Percentiles rank a stretch among this genome's conserved stretches.
These are phyloP conservation scores for Pelargonium fulgidum DNA, from an alignment of 441 rosid species.

Conservation along the genomic window DNA sequence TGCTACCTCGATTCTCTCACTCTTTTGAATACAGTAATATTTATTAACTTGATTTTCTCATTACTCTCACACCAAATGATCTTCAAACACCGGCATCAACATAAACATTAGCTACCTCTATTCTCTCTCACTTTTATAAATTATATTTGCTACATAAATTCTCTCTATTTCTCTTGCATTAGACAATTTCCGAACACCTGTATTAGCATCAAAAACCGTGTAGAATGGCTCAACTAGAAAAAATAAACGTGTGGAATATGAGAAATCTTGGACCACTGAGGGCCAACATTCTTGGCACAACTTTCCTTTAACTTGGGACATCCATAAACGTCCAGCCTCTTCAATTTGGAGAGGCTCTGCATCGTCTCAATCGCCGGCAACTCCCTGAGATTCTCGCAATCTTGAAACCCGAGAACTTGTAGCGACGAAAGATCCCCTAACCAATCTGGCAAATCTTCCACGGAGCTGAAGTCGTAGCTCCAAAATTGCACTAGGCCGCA, in stretches of 20 bases:
- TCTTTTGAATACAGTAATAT: too few relatives aligned
- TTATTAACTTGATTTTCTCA: too few relatives aligned
- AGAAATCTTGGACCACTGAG: slow-evolving; percentile 27
- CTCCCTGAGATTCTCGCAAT: slow-evolving; percentile 13
- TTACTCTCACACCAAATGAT: too few relatives aligned
- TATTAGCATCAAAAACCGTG: too few relatives aligned
- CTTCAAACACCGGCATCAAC: too few relatives aligned
- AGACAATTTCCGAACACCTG: too few relatives aligned
- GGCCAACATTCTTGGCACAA: slow-evolving; percentile 12
- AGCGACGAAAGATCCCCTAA: slow-evolving; percentile 23
- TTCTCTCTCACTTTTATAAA: too few relatives aligned
- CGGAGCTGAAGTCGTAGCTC: background rate
- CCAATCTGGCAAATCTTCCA: slow-evolving; percentile 30
- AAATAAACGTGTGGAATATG: slow-evolving; percentile 14
- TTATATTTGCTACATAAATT: too few relatives aligned
- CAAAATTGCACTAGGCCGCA: slow-evolving; percentile 10
- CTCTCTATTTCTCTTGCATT: too few relatives aligned
- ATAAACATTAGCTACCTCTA: too few relatives aligned
- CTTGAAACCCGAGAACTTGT: background rate
- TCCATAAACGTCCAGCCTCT: background rate
- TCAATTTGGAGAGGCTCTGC: slow-evolving; percentile 16
- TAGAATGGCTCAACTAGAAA: background rate
- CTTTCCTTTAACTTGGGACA: slow-evolving; percentile 19
- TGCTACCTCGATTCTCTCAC: too few relatives aligned
- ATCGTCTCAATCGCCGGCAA: slow-evolving; percentile 20